These are phyloP conservation scores for Stephanodiscus minutulus DNA, from an alignment of 108 stramenopile species.

Conservation along the genomic window DNA sequence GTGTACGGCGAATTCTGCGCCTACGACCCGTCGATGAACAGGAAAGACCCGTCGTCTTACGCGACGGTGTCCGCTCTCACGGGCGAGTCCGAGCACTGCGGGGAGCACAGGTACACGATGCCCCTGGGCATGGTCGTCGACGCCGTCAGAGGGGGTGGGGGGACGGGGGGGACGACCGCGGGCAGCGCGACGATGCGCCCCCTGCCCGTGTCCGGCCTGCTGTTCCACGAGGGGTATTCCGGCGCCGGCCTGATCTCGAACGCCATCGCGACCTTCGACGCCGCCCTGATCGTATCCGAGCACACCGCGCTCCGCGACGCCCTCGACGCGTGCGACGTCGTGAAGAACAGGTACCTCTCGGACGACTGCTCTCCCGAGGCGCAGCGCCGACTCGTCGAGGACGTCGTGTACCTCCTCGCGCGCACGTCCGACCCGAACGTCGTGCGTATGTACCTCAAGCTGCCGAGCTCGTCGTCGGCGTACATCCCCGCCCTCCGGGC, in stretches of 20 bases:
- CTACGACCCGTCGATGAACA: not conserved
- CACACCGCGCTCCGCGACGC: constrained; percentile 18
- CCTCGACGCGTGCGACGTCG: constrained; percentile 8
- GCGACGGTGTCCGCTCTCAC: constrained; percentile 3
- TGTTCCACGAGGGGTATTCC: constrained; percentile 16
- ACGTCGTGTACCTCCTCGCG: constrained; percentile 6
- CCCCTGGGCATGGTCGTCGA: constrained; percentile 7
- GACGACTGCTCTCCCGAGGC: not conserved
- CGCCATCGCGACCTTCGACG: constrained; percentile 6
- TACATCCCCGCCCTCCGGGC: constrained; percentile 6
- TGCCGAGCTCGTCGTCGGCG: not conserved
- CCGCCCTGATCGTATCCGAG: constrained; percentile 1
- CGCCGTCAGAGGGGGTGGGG: not conserved
- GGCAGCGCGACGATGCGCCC: too few species aligned
- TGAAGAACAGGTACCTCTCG: not conserved
- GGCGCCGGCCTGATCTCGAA: constrained; percentile 12
- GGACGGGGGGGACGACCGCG: too few species aligned
- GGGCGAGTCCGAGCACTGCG: constrained; percentile 14
- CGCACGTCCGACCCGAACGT: not conserved
- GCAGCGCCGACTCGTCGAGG: constrained; percentile 4
- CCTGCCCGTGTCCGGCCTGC: constrained; percentile 4
- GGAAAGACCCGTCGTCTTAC: constrained; percentile 9
- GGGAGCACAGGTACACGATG: constrained; percentile 15
- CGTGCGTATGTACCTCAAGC: constrained; percentile 17
- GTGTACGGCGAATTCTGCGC: constrained; percentile 24